phyloP scores from a whole-genome alignment of 441 rosid genomes.

The Erodium trifolium region DNA sequence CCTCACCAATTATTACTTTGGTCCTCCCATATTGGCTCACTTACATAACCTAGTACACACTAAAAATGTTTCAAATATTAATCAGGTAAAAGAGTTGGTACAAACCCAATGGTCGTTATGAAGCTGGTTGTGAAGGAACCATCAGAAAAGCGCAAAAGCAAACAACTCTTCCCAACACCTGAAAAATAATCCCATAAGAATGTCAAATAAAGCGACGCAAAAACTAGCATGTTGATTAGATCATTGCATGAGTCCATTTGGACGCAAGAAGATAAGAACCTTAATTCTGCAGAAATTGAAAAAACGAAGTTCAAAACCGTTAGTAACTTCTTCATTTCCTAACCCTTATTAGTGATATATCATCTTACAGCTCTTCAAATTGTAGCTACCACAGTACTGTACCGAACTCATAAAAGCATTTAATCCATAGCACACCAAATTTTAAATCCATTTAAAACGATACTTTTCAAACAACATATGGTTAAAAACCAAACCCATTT shows the following conservation, averaged over 20 bases:
- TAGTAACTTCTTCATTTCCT: no score
- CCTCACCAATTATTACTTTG: neutral
- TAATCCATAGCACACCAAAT: neutral
- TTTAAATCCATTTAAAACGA: neutral
- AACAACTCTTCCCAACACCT: conserved; percentile 99
- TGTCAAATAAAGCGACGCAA: conserved; percentile 10
- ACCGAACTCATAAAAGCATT: no score
- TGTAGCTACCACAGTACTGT: conserved; percentile 3
- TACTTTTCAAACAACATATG: neutral
- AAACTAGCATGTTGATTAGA: no score
- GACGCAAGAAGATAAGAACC: no score
- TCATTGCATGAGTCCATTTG: no score
- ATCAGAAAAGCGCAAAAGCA: conserved; percentile 95
- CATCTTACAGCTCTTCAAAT: neutral
- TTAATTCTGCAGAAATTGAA: no score
- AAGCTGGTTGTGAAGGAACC: conserved; percentile 97
- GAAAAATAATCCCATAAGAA: conserved; percentile 12
- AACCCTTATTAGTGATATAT: neutral
- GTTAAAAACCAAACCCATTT: neutral
- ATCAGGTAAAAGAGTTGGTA: conserved; percentile 23
- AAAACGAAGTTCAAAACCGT: no score
- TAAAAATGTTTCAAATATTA: conserved; percentile 10
- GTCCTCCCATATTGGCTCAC: conserved; percentile 7
- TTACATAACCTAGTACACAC: neutral
- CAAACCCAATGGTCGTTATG: conserved; percentile 91